Conservation (phyloP, 192 early-diverging fungal species). For the Geranomyces michiganensis region DNA sequence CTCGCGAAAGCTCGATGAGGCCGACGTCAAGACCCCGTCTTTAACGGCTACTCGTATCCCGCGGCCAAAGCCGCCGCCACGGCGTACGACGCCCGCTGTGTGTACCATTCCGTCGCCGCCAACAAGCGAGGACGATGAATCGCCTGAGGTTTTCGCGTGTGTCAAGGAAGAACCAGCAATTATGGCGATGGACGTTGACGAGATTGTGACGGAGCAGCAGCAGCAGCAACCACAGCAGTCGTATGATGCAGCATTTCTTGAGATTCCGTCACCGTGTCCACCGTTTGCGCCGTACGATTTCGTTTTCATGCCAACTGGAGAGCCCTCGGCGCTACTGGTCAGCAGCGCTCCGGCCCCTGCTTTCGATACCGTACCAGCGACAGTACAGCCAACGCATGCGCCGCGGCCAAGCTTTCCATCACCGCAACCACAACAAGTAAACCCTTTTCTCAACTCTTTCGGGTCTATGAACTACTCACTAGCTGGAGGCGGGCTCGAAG, state of each 20-base stretch:
- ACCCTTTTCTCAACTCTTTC: conserved; percentile 2
- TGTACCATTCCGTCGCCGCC: background rate
- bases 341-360: background rate
- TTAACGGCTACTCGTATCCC: background rate
- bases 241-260: background rate
- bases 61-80: background rate
- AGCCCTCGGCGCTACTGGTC: background rate
- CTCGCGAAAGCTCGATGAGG: conserved; percentile 22
- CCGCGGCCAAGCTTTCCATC: background rate
- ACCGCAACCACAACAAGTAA: background rate
- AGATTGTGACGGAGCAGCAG: background rate
- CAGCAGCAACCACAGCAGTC: background rate
- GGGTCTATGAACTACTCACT: background rate
- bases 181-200: too few relatives aligned
- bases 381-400: background rate
- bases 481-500: conserved; percentile 4
- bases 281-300: too few relatives aligned
- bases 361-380: background rate
- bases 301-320: background rate
- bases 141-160: background rate
- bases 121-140: background rate
- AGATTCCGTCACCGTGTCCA: background rate
- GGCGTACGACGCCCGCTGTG: background rate
- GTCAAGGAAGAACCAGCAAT: background rate
- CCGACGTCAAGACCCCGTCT: conserved; percentile 9